Percentiles rank a stretch among this genome's conserved stretches.
Evolutionary conservation across 345 rosid species (phyloP).

Genomic region (Dimocarpus longan): DNA sequence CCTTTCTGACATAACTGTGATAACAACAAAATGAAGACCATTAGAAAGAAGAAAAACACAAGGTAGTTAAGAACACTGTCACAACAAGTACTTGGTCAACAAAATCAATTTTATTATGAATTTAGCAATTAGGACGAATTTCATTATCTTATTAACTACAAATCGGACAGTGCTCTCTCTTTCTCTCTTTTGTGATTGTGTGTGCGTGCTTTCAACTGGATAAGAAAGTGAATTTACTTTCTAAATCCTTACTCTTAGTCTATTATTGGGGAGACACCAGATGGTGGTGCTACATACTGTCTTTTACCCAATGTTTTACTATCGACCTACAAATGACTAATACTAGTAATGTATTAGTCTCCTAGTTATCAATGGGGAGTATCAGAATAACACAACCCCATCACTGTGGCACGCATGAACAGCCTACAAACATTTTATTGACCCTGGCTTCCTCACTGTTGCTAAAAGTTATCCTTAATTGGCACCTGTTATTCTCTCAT

Average conservation of each 20-base stretch:
- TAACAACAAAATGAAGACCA: slow-evolving; percentile 14
- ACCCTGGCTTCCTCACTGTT: slow-evolving; percentile 1
- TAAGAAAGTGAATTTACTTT: too few relatives aligned
- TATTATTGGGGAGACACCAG: too few relatives aligned
- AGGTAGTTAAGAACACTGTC: not conserved
- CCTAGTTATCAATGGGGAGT: not conserved
- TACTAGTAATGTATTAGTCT: too few relatives aligned
- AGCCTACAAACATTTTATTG: not conserved
- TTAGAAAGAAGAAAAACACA: slow-evolving; percentile 4
- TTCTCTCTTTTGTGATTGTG: too few relatives aligned
- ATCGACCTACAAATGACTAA: not conserved
- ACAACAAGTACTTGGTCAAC: not conserved
- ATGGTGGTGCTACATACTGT: not conserved
- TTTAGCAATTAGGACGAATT: not conserved
- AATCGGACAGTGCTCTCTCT: too few relatives aligned
- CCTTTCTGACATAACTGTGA: slow-evolving; percentile 79
- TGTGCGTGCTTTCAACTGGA: too few relatives aligned
- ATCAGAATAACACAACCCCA: not conserved
- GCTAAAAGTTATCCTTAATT: not conserved
- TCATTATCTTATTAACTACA: too few relatives aligned
- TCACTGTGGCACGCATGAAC: not conserved
- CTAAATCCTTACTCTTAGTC: too few relatives aligned
- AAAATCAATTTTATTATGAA: too few relatives aligned
- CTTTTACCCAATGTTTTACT: not conserved
- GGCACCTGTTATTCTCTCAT: not conserved